Base-by-base conservation (phyloP, 805 yeast species). In the Hanseniaspora singularis region DNA sequence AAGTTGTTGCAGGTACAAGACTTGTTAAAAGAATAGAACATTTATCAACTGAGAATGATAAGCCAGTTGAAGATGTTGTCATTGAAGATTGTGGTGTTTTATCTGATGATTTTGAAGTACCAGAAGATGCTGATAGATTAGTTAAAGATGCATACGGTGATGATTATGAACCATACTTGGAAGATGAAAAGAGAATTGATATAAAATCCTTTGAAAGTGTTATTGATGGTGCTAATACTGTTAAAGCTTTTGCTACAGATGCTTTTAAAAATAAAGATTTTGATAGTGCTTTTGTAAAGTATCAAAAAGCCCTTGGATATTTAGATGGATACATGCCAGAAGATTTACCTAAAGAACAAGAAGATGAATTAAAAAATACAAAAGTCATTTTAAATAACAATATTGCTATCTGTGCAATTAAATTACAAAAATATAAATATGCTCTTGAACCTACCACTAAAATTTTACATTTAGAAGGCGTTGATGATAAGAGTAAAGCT, bases 81-180 rank as follows among this genome's bases (percentile, higher is more conserved):
- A 81, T 92, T 52, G 72, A 71, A 2, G 83, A 80, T 54, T 81
- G 88, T 69, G 96, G 96, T 26, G 79, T 74, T 55, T 65, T 87
- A 42, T 77, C 83, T 10, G 69, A 65, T 6, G 85, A 78, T 51
- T 78, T 72, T 49, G 63, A 56, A 5, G 67, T 69, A 16, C 71
- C 74, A 9, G 61, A 47, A 32, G 67, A 66, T 44, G 71, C 74
- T 3, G 62, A 67, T 22, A 58, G 62, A 14, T 68, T 69, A 3
- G 60, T 69, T 15, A 80, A 75, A 49, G 96, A 86, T 58, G 88
- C 84, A 18, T 81, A 84, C 19, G 96, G 95, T 39, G 96, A 88
- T 62, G 64, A 70, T 30, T 86, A 77, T 61, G 95, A 84, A 55
- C 88, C 79, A 38, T 68, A 70, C 20, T 68, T 88, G 46, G 81